Percentiles rank a stretch among this genome's conserved stretches.
phyloP scores from a whole-genome alignment of 331 rosid species.

The Acacia concinna region DNA sequence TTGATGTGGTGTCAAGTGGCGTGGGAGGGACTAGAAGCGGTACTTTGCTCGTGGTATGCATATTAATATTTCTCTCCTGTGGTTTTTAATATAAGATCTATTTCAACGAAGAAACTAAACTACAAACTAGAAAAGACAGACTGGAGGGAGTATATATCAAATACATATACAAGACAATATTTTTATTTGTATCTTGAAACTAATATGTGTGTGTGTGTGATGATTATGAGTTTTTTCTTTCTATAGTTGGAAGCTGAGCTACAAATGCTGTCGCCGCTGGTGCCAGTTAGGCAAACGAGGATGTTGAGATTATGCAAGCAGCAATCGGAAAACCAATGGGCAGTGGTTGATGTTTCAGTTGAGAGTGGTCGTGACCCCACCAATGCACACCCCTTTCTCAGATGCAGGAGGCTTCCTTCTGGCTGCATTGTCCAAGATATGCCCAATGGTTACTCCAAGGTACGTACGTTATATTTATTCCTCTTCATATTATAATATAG shows the following conservation, averaged over 20 bases:
- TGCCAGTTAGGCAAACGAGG: conserved; percentile 72
- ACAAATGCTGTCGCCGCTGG: conserved; percentile 82
- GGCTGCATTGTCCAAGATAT: conserved; percentile 88
- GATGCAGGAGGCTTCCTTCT: conserved; percentile 88
- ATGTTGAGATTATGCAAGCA: conserved; percentile 90
- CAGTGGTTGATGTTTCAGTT: conserved; percentile 83
- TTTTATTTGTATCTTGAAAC: too few relatives aligned
- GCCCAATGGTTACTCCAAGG: conserved; percentile 95
- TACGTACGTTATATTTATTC: neutral
- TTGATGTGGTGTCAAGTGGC: conserved; percentile 67
- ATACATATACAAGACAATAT: too few relatives aligned
- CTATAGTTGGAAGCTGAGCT: conserved; percentile 78
- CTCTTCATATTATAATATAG: too few relatives aligned
- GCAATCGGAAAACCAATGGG: conserved; percentile 90
- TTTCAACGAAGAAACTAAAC: too few relatives aligned
- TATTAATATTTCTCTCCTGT: too few relatives aligned
- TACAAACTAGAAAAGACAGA: too few relatives aligned
- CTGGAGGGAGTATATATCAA: too few relatives aligned
- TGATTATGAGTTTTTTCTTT: neutral
- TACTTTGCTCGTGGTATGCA: conserved; percentile 66
- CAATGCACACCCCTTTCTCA: conserved; percentile 41
- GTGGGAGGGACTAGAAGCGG: conserved; percentile 78
- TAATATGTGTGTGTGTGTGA: too few relatives aligned
- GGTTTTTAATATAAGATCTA: too few relatives aligned
- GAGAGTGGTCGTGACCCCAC: conserved; percentile 57